Percentiles rank a stretch among this genome's conserved stretches.
Evolutionary conservation across 2,329 filamentous ascomycete species (phyloP).

Genomic region (Trichoderma sp.): DNA sequence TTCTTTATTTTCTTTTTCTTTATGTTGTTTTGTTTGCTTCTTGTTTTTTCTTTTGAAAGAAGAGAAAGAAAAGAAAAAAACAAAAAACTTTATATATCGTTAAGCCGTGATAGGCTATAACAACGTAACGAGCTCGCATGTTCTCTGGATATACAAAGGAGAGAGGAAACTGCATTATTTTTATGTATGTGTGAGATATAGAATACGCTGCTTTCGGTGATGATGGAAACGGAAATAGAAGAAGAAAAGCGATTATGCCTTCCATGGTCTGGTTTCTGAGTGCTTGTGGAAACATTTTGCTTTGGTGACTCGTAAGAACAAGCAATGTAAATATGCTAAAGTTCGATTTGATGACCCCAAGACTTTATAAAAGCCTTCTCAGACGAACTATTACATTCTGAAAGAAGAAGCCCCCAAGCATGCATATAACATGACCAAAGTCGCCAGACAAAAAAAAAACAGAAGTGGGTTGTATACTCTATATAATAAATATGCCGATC

Average conservation of each 20-base stretch:
- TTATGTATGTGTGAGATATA: slow-evolving; percentile 17
- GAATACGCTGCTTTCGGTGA: slow-evolving; percentile 14
- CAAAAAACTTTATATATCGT: not conserved
- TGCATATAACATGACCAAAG: not conserved
- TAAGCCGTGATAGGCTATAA: not conserved
- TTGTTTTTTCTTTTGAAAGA: not conserved
- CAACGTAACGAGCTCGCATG: not conserved
- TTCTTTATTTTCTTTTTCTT: not conserved
- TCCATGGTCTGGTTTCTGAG: not conserved
- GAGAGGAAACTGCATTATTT: slow-evolving; percentile 9
- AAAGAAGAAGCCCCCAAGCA: not conserved
- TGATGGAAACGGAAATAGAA: slow-evolving; percentile 15
- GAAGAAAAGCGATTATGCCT: slow-evolving; percentile 18
- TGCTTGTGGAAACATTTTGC: not conserved
- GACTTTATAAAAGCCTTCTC: too few species aligned
- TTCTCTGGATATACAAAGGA: slow-evolving; percentile 12
- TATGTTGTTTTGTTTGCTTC: not conserved
- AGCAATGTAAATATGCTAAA: not conserved
- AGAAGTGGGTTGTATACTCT: slow-evolving; percentile 12
- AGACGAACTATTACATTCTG: not conserved
- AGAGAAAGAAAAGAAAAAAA: not conserved
- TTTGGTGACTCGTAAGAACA: not conserved
- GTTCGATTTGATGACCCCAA: not conserved
- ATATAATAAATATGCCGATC: slow-evolving; percentile 17
- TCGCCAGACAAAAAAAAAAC: slow-evolving; percentile 9